Conservation (phyloP, 2,329 filamentous ascomycete species). For the Talaromyces sp. region DNA sequence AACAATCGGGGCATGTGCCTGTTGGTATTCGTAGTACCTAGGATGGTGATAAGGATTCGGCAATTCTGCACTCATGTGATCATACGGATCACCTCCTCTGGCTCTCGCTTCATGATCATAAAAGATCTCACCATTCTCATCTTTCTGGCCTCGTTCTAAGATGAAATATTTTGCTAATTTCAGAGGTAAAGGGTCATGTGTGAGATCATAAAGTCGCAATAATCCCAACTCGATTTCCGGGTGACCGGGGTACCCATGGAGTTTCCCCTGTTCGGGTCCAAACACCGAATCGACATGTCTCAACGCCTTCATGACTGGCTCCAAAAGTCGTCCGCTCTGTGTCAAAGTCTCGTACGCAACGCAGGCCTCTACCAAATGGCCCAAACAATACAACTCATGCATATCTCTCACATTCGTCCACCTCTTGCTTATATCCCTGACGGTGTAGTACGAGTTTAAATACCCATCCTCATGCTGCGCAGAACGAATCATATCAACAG, state of each 20-base stretch:
- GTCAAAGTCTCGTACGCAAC: constrained; percentile 55
- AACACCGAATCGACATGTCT: constrained; percentile 51
- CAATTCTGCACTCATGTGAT: constrained; percentile 43
- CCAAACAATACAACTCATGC: constrained; percentile 56
- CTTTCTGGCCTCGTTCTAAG: constrained; percentile 52
- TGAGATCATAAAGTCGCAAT: constrained; percentile 45
- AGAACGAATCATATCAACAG: constrained; percentile 56
- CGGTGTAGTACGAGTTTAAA: constrained; percentile 61
- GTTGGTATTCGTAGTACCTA: constrained; percentile 50
- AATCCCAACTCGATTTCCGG: constrained; percentile 54
- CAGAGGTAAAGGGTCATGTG: constrained; percentile 37
- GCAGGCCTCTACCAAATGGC: constrained; percentile 61
- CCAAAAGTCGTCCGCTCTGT: constrained; percentile 50
- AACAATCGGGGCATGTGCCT: constrained; percentile 55
- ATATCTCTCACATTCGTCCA: constrained; percentile 60
- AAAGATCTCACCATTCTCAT: constrained; percentile 49
- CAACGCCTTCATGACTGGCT: constrained; percentile 55
- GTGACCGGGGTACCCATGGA: constrained; percentile 60
- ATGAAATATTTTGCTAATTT: constrained; percentile 57
- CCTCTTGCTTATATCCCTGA: constrained; percentile 54
- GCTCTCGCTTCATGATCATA: constrained; percentile 54
- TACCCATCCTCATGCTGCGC: constrained; percentile 62
- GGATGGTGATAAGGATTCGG: constrained; percentile 38
- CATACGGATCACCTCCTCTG: constrained; percentile 44
- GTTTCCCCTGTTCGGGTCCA: constrained; percentile 49